phyloP scores from a whole-genome alignment of 306 rosid genomes.

The Gastrolobium bilobum region DNA sequence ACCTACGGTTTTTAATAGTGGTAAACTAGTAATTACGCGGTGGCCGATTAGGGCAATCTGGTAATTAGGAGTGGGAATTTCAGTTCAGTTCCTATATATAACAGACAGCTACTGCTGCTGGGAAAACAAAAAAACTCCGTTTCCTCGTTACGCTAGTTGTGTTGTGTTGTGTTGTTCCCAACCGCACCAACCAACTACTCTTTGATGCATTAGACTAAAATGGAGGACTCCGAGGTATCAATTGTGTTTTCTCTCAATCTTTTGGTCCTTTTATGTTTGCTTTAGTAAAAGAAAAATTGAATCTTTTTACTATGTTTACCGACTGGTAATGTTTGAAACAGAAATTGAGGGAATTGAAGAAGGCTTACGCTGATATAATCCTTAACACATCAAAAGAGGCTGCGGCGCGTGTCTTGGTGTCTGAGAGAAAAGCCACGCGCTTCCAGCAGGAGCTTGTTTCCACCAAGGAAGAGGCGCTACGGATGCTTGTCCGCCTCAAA shows the following conservation, averaged over 20 bases:
- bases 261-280: background rate
- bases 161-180: background rate
- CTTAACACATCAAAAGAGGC: slow-evolving; percentile 88
- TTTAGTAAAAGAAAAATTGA: background rate
- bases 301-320: too few relatives aligned
- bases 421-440: slow-evolving; percentile 72
- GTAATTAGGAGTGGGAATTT: slow-evolving; percentile 27
- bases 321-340: slow-evolving; percentile 25
- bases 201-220: slow-evolving; percentile 28
- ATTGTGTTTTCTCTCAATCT: too few relatives aligned
- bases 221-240: slow-evolving; percentile 58
- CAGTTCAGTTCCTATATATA: slow-evolving; percentile 68
- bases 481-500: slow-evolving; percentile 80
- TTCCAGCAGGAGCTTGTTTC: slow-evolving; percentile 68
- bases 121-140: slow-evolving; percentile 48
- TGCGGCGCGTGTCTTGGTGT: slow-evolving; percentile 76
- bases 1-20: slow-evolving; percentile 29
- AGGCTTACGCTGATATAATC: slow-evolving; percentile 84
- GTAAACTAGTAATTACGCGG: slow-evolving; percentile 42
- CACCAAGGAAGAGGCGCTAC: slow-evolving; percentile 73
- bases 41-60: background rate
- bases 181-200: background rate
- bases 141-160: slow-evolving; percentile 31
- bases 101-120: slow-evolving; percentile 57
- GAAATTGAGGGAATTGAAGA: slow-evolving; percentile 88